phyloP scores from a whole-genome alignment of 2,329 filamentous ascomycete species.

The Xylaria sp. region DNA sequence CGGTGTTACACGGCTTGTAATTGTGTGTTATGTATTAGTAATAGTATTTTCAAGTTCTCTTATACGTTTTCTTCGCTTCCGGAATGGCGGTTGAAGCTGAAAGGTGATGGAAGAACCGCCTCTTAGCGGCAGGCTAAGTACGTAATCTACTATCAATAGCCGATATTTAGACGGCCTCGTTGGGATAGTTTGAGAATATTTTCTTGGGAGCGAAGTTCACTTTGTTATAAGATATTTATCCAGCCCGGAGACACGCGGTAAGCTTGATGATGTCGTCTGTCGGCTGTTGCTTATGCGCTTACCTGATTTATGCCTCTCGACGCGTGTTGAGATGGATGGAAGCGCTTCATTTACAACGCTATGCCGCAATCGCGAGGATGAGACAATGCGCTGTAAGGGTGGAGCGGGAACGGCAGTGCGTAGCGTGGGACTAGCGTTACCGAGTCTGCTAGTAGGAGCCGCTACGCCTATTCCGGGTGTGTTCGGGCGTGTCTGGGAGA shows the following conservation, averaged over 20 bases:
- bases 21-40: not conserved
- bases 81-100: not conserved
- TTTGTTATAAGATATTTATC: not conserved
- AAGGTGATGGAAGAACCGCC: no score
- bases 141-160: no score
- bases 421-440: conserved; percentile 23
- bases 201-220: not conserved
- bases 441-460: not conserved
- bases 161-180: not conserved
- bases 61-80: not conserved
- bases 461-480: not conserved
- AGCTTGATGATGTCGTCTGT: not conserved
- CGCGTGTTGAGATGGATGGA: not conserved
- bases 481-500: not conserved
- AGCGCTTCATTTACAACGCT: not conserved
- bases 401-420: conserved; percentile 35
- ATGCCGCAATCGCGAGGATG: not conserved
- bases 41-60: not conserved
- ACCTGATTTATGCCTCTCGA: not conserved
- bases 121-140: not conserved
- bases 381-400: conserved; percentile 22
- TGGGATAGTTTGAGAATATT: not conserved
- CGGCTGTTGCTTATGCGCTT: not conserved
- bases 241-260: not conserved
- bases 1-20: conserved; percentile 27